These are phyloP conservation scores for Ophiostoma sp. DNA, from an alignment of 2,329 filamentous ascomycete genomes.

Conservation along the genomic window DNA sequence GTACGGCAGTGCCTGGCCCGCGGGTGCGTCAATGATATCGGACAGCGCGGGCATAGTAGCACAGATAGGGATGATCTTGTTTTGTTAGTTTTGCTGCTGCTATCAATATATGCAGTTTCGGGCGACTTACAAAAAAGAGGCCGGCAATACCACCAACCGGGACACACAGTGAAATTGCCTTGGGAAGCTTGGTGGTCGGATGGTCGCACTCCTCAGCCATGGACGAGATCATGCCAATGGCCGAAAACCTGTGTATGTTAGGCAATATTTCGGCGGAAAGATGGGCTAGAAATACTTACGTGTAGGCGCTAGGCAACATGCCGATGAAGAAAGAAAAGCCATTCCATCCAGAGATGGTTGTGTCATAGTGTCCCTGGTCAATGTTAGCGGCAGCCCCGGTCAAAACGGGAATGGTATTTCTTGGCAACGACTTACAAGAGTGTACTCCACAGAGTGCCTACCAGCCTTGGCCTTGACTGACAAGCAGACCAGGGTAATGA, in stretches of 20 bases:
- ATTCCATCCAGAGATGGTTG: slow-evolving; percentile 41
- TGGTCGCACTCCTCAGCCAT: slow-evolving; percentile 25
- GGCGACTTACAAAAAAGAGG: slow-evolving; percentile 17
- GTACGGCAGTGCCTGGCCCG: slow-evolving; percentile 42
- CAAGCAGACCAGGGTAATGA: slow-evolving; percentile 46
- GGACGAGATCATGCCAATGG: slow-evolving; percentile 24
- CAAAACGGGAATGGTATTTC: no score
- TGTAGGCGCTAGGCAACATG: slow-evolving; percentile 21
- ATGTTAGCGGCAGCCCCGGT: background rate
- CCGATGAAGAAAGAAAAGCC: slow-evolving; percentile 26
- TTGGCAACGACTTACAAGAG: slow-evolving; percentile 1
- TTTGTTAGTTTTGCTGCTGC: background rate
- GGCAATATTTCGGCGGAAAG: background rate
- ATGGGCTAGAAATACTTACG: background rate
- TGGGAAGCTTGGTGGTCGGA: slow-evolving; percentile 21
- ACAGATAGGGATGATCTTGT: slow-evolving; percentile 43
- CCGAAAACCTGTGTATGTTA: slow-evolving; percentile 15
- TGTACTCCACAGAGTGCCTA: slow-evolving; percentile 10
- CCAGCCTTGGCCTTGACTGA: slow-evolving; percentile 38
- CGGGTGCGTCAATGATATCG: slow-evolving; percentile 39
- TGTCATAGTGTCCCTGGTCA: slow-evolving; percentile 20
- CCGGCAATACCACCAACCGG: slow-evolving; percentile 22
- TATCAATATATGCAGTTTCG: background rate
- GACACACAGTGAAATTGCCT: slow-evolving; percentile 20
- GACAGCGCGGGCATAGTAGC: slow-evolving; percentile 47